These are phyloP conservation scores for Sordariomycetes sp. DNA, from an alignment of 2,329 filamentous ascomycete species.

Conservation along the genomic window DNA sequence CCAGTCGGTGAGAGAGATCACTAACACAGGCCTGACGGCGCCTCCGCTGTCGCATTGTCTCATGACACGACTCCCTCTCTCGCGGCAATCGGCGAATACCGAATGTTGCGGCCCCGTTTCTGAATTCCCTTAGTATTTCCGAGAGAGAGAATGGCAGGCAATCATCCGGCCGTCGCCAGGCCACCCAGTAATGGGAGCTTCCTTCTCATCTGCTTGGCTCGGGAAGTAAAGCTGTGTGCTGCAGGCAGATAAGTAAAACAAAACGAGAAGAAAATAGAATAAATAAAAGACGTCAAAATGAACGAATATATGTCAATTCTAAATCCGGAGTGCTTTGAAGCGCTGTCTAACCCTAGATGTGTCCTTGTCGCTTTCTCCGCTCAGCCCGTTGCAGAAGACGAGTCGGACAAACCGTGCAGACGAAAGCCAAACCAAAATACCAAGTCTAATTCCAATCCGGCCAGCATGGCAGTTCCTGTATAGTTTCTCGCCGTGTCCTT, in stretches of 20 bases:
- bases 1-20: background rate
- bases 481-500: background rate
- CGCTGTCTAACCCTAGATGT: background rate
- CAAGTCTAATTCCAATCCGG: conserved; percentile 4
- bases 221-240: no score
- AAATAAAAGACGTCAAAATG: background rate
- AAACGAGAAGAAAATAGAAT: background rate
- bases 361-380: background rate
- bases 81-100: background rate
- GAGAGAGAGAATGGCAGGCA: background rate
- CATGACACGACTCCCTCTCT: background rate
- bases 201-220: background rate
- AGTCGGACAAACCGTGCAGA: background rate
- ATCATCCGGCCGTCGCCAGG: background rate
- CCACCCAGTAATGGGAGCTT: background rate
- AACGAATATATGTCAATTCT: background rate
- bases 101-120: background rate
- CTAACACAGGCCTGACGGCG: background rate
- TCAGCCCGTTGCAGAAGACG: background rate
- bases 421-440: background rate
- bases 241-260: background rate
- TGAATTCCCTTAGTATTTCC: background rate
- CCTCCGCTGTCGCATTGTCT: background rate
- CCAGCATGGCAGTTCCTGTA: conserved; percentile 2
- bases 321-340: background rate